phyloP scores from a whole-genome alignment of 129 eudicot species.

The Erigeron canadensis region DNA sequence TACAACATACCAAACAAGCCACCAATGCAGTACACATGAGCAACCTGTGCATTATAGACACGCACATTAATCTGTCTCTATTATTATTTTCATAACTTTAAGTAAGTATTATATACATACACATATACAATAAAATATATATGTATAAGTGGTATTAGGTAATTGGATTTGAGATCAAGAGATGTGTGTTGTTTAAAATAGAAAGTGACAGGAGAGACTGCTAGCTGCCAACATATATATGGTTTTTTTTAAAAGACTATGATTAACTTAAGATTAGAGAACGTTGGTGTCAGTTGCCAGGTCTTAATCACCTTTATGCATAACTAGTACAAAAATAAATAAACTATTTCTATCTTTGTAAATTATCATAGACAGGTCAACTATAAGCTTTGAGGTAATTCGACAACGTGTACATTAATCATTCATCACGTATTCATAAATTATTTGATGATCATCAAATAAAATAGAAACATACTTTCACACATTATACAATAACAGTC shows the following conservation, averaged over 20 bases:
- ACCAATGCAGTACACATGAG: constrained; percentile 41
- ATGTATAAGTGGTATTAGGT: constrained; percentile 3
- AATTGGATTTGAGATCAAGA: constrained; percentile 15
- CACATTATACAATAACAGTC: not conserved
- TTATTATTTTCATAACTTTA: not conserved
- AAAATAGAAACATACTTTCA: not conserved
- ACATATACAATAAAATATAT: no score
- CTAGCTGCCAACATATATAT: constrained; percentile 19
- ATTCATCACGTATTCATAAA: not conserved
- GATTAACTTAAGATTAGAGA: constrained; percentile 15
- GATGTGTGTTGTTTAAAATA: constrained; percentile 29
- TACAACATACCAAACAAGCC: constrained; percentile 25
- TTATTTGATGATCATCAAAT: not conserved
- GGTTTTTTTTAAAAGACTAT: not conserved
- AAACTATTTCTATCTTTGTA: not conserved
- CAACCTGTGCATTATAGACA: constrained; percentile 35
- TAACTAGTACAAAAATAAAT: not conserved
- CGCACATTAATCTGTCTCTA: constrained; percentile 13
- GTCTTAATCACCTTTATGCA: constrained; percentile 23
- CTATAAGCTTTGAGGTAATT: not conserved
- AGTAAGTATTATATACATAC: constrained; percentile 1
- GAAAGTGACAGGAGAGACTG: constrained; percentile 21
- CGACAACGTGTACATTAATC: constrained; percentile 10
- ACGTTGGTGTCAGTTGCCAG: constrained; percentile 31
- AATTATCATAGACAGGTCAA: constrained; percentile 5